Evolutionary conservation across 176 grass and related monocot genomes (phyloP).

Genomic region (Otatea glauca): DNA sequence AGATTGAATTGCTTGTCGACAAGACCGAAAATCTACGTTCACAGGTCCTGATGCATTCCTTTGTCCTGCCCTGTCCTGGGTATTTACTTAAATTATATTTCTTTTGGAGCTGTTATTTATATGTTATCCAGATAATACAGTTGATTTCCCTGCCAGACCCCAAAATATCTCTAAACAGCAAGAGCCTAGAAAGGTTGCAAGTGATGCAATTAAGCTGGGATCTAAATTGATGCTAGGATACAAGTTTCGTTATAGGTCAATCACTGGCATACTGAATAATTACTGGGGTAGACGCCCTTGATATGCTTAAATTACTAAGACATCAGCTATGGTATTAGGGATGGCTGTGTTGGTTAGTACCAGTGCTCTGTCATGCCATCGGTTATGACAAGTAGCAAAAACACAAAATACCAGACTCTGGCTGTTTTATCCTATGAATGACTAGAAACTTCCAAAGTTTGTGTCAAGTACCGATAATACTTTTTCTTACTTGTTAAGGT

Average conservation of each 20-base stretch:
- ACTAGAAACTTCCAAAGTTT: not conserved
- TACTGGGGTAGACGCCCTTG: not conserved
- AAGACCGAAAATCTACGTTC: slow-evolving; percentile 84
- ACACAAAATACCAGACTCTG: not conserved
- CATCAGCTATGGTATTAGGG: not conserved
- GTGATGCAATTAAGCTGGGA: not conserved
- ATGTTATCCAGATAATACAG: not conserved
- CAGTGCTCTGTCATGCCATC: not conserved
- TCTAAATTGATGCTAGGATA: slow-evolving; percentile 4
- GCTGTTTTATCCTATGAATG: no score
- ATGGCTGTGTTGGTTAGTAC: not conserved
- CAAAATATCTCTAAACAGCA: slow-evolving; percentile 15
- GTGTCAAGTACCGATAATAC: not conserved
- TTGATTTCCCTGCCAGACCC: not conserved
- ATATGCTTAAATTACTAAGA: not conserved
- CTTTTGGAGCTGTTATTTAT: not conserved
- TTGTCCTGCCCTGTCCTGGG: not conserved
- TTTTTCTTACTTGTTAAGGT: not conserved
- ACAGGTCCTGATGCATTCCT: slow-evolving; percentile 50
- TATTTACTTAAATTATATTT: not conserved
- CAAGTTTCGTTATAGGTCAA: not conserved
- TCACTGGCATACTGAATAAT: not conserved
- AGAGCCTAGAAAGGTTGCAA: not conserved
- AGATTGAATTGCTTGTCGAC: slow-evolving; percentile 89
- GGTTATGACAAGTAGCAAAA: not conserved